A percentile compares a stretch with the other conserved stretches of the same genome.
Evolutionary conservation across 2,329 filamentous ascomycete species (phyloP).

Genomic region (Fusarium ramigenum): DNA sequence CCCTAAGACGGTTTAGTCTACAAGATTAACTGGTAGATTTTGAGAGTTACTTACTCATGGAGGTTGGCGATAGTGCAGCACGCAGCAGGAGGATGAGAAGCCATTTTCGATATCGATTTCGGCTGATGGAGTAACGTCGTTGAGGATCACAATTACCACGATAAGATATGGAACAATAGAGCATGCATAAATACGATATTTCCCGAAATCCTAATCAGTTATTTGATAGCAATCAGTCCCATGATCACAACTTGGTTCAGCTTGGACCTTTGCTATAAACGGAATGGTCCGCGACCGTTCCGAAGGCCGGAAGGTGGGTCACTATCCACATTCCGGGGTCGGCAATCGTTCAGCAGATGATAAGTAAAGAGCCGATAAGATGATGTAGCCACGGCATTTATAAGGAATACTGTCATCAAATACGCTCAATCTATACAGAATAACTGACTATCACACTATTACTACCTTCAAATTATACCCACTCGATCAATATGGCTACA

Average conservation of each 20-base stretch:
- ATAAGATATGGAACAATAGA: not conserved
- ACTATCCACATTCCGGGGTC: not conserved
- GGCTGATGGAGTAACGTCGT: not conserved
- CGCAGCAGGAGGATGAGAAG: constrained; percentile 17
- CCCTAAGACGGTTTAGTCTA: not conserved
- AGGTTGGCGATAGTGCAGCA: constrained; percentile 17
- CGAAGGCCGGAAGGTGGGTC: constrained; percentile 27
- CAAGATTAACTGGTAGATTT: accelerated
- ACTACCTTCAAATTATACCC: not conserved
- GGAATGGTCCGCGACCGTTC: constrained; percentile 11
- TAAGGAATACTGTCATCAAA: not conserved
- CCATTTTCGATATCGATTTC: not conserved
- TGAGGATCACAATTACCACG: not conserved
- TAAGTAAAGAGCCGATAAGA: not conserved
- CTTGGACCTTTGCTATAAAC: not conserved
- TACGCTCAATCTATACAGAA: not conserved
- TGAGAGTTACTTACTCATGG: not conserved
- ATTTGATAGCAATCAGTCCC: not conserved
- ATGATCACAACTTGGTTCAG: not conserved
- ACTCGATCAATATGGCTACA: not conserved
- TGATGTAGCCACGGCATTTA: not conserved
- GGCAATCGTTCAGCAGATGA: not conserved
- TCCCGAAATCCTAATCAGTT: not conserved
- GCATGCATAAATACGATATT: constrained; percentile 1
- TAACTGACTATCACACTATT: not conserved